Base-by-base conservation (phyloP, 257 asterid species). In the Perilla frutescens region DNA sequence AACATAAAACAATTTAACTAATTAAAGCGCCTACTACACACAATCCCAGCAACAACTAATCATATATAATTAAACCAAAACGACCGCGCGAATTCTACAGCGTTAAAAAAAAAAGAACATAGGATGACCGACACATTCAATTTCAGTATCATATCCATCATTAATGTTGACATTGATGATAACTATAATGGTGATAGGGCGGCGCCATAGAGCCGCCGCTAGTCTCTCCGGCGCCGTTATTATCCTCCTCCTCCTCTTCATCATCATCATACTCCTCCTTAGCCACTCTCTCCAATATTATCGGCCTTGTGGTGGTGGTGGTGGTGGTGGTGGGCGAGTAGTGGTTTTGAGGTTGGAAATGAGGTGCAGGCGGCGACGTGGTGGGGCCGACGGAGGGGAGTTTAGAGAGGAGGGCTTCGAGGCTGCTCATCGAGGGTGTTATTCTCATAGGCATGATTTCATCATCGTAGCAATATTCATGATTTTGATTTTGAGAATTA, bases 351-450 rank as follows among this genome's bases (percentile, higher is more conserved):
- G 81, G 75, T 20, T 20, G 26, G 26, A 20, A 20, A 20, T 20
- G 26, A 20, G 26, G 26, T 20, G 26, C 26, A 20, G 26, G 26
- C 26, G 87, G 63, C 0, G 94, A 15, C 1, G 90, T 8, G 1
- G 61, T 41, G 4, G 93, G 92, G 45, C 72, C 84, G 39, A 95
- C 99, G 0, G 97, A 88, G 4, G 99, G 99, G 0, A 95, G 88
- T 41, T 95, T 95, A 3, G 99, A 95, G 56, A 95, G 89, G 56
- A 95, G 96, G 75, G 99, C 96, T 71, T 95, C 98, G 0, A 95
- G 97, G 79, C 99, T 95, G 80, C 90, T 95, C 99, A 95, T 92
- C 3, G 99, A 95, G 0, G 97, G 99, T 12, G 98, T 76, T 14
- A 94, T 83, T 53, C 82, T 90, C 88, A 90, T 81, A 41, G 82